Conservation (phyloP, 768 basidiomycete species). For the Termitomyces heimii region DNA sequence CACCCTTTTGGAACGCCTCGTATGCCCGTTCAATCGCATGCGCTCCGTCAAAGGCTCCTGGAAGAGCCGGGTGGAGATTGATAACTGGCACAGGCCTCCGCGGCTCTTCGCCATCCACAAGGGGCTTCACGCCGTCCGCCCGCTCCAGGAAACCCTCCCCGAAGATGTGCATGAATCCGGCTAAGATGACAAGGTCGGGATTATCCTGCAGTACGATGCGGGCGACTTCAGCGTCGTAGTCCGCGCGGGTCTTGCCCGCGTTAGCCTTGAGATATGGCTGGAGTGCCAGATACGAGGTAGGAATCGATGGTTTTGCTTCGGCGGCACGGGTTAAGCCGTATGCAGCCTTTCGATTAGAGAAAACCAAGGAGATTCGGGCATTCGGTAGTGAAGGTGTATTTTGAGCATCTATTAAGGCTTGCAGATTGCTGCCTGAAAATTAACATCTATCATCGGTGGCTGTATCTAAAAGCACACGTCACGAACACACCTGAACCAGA, state of each 20-base stretch:
- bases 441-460: background rate
- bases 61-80: constrained; percentile 94
- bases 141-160: constrained; percentile 74
- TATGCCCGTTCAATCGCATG: constrained; percentile 86
- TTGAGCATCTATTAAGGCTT: constrained; percentile 90
- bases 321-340: constrained; percentile 83
- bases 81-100: constrained; percentile 66
- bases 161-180: constrained; percentile 99
- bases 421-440: constrained; percentile 84
- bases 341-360: constrained; percentile 90
- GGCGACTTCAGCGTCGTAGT: constrained; percentile 85
- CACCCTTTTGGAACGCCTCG: constrained; percentile 81
- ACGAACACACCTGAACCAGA: constrained; percentile 47
- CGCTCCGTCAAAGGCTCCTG: constrained; percentile 95
- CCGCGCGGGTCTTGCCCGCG: constrained; percentile 66
- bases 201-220: constrained; percentile 50
- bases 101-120: constrained; percentile 29
- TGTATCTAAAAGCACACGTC: background rate
- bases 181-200: constrained; percentile 90
- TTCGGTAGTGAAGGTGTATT: constrained; percentile 69
- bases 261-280: constrained; percentile 76
- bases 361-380: constrained; percentile 68
- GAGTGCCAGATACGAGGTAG: constrained; percentile 76
- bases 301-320: constrained; percentile 67
- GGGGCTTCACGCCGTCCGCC: constrained; percentile 36